Evolutionary conservation across 1,139 yeast genomes (phyloP).

Genomic region (Suhomyces taliae): DNA sequence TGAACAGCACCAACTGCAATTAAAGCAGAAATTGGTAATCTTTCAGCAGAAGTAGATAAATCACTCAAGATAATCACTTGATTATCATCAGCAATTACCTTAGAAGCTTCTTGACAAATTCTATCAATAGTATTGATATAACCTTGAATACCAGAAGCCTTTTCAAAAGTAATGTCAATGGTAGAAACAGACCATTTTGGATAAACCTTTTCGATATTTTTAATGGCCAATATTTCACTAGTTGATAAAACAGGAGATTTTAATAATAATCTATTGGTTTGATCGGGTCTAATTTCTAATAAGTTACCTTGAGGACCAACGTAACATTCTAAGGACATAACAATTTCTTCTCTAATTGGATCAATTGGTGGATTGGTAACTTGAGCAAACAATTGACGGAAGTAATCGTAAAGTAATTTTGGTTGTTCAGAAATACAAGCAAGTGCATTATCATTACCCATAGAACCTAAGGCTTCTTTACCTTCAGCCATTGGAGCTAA

Average conservation of each 20-base stretch:
- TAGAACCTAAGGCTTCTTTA: conserved; percentile 93
- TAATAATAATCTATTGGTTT: conserved; percentile 84
- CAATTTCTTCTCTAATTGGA: conserved; percentile 94
- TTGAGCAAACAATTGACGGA: conserved; percentile 95
- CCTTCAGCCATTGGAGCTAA: conserved; percentile 96
- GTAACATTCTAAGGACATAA: conserved; percentile 95
- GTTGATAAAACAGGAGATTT: conserved; percentile 79
- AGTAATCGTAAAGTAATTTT: conserved; percentile 84
- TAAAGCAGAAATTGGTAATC: conserved; percentile 84
- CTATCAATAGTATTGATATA: conserved; percentile 83
- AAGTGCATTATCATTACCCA: conserved; percentile 98
- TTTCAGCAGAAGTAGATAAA: conserved; percentile 54
- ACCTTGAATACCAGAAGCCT: conserved; percentile 80
- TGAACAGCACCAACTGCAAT: conserved; percentile 97
- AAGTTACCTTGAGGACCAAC: conserved; percentile 97
- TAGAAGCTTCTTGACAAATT: conserved; percentile 83
- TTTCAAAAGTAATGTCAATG: conserved; percentile 89
- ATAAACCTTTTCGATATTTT: conserved; percentile 67
- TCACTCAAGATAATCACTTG: conserved; percentile 80
- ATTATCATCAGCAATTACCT: conserved; percentile 74
- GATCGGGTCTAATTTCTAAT: conserved; percentile 87
- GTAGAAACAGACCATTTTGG: conserved; percentile 83
- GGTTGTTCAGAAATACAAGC: conserved; percentile 97
- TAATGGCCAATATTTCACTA: conserved; percentile 71
- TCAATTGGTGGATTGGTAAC: conserved; percentile 99